Percentiles rank a stretch among this genome's conserved stretches.
These are phyloP conservation scores for Ceratobasidium sp. DNA, from an alignment of 1,284 basidiomycete species.

Conservation along the genomic window DNA sequence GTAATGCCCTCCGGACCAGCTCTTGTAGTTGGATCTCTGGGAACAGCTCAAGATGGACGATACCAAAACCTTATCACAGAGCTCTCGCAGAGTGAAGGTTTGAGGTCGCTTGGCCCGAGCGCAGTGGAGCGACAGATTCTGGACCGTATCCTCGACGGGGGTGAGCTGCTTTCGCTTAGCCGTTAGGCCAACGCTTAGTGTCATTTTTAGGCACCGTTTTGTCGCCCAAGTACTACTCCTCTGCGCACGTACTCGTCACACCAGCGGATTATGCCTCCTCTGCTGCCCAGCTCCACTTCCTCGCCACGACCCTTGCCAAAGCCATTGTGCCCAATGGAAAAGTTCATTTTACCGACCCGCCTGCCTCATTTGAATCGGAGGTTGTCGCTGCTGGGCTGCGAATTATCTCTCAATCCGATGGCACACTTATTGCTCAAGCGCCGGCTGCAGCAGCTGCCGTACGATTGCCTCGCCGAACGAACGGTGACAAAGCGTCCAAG, in stretches of 20 bases:
- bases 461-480: conserved; percentile 56
- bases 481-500: conserved; percentile 71
- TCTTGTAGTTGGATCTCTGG: conserved; percentile 76
- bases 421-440: conserved; percentile 54
- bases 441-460: conserved; percentile 47
- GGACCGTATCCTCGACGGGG: conserved; percentile 78
- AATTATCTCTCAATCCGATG: conserved; percentile 56
- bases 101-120: conserved; percentile 58
- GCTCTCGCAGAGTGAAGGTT: conserved; percentile 53
- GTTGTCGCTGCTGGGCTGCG: conserved; percentile 58
- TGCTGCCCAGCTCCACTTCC: conserved; percentile 61
- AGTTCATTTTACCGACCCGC: conserved; percentile 67
- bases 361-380: conserved; percentile 30
- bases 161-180: conserved; percentile 58
- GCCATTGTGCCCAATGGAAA: conserved; percentile 73
- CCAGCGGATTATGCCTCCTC: conserved; percentile 69
- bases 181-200: conserved; percentile 10
- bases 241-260: conserved; percentile 71
- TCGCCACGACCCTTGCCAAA: conserved; percentile 68
- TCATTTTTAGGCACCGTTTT: conserved; percentile 63
- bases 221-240: conserved; percentile 66
- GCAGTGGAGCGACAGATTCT: conserved; percentile 77
- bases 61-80: conserved; percentile 74
- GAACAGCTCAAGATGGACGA: conserved; percentile 75
- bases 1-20: conserved; percentile 60